phyloP scores from a whole-genome alignment of 805 yeast genomes.

The Candida nemodendra region DNA sequence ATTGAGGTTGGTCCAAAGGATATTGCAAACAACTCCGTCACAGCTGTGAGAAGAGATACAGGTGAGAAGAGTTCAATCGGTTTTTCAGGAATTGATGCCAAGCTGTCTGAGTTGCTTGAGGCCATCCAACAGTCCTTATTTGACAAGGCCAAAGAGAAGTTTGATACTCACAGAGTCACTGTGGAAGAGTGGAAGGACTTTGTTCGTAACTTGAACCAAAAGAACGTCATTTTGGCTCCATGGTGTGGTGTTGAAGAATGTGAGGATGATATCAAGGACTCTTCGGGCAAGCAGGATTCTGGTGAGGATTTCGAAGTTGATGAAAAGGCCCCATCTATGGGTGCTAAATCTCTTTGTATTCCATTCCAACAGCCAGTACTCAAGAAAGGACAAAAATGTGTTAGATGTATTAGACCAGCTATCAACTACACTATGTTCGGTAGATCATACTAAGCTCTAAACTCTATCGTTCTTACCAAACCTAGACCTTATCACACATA shows the following conservation, averaged over 20 bases:
- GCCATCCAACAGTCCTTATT: slow-evolving; percentile 75
- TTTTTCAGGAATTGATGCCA: slow-evolving; percentile 60
- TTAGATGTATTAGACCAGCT: slow-evolving; percentile 77
- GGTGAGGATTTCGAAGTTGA: slow-evolving; percentile 87
- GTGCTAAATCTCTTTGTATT: slow-evolving; percentile 97
- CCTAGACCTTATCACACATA: no score
- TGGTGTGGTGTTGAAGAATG: slow-evolving; percentile 96
- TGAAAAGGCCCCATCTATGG: slow-evolving; percentile 98
- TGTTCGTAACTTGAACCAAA: slow-evolving; percentile 86
- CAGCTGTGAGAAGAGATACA: slow-evolving; percentile 92
- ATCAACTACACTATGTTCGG: slow-evolving; percentile 92
- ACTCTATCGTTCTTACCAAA: no score
- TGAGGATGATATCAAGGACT: slow-evolving; percentile 95
- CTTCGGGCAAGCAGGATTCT: slow-evolving; percentile 74
- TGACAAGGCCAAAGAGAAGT: slow-evolving; percentile 74
- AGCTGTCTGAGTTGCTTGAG: slow-evolving; percentile 76
- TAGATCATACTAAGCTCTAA: slow-evolving; percentile 92
- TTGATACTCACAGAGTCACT: slow-evolving; percentile 77
- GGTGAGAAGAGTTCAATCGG: slow-evolving; percentile 70
- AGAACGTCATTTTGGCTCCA: slow-evolving; percentile 89
- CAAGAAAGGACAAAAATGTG: slow-evolving; percentile 79
- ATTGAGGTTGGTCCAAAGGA: slow-evolving; percentile 97
- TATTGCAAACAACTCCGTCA: slow-evolving; percentile 70
- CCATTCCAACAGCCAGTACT: slow-evolving; percentile 90
- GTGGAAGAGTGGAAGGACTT: slow-evolving; percentile 90